phyloP scores from a whole-genome alignment of 2,329 filamentous ascomycete species.

The Chaetomium olivaceum region DNA sequence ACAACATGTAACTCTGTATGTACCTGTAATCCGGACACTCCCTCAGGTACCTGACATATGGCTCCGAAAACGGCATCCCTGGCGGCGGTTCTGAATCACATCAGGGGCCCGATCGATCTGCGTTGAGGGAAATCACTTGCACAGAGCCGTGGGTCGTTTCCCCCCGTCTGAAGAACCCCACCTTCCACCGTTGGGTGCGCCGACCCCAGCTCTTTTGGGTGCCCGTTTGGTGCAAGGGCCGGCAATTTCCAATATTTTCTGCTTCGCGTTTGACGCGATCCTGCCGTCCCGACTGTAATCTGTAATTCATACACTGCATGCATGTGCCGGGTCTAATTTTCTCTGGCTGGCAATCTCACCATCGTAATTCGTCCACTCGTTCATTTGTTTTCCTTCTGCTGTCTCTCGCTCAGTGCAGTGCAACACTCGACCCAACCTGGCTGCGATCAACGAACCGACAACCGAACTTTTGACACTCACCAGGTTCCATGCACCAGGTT shows the following conservation, averaged over 20 bases:
- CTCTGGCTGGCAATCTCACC: not conserved
- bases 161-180: conserved; percentile 1
- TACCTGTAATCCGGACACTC: too few relatives aligned
- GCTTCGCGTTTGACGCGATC: conserved; percentile 15
- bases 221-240: conserved; percentile 6
- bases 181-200: conserved; percentile 4
- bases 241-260: conserved; percentile 21
- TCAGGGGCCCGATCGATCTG: conserved; percentile 16
- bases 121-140: conserved; percentile 19
- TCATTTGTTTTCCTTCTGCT: not conserved
- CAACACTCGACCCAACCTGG: not conserved
- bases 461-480: not conserved
- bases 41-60: too few relatives aligned
- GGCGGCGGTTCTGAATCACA: conserved; percentile 1
- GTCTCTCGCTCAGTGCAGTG: not conserved
- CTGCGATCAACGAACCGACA: not conserved
- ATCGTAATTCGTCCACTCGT: not conserved
- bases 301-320: not conserved
- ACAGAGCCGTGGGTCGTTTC: conserved; percentile 8
- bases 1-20: too few relatives aligned
- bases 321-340: not conserved
- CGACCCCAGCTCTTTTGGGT: conserved; percentile 9
- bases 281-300: not conserved
- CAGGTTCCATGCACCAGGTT: not conserved
- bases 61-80: not conserved